These are phyloP conservation scores for Aegle marmelos DNA, from an alignment of 345 rosid genomes.

Conservation along the genomic window DNA sequence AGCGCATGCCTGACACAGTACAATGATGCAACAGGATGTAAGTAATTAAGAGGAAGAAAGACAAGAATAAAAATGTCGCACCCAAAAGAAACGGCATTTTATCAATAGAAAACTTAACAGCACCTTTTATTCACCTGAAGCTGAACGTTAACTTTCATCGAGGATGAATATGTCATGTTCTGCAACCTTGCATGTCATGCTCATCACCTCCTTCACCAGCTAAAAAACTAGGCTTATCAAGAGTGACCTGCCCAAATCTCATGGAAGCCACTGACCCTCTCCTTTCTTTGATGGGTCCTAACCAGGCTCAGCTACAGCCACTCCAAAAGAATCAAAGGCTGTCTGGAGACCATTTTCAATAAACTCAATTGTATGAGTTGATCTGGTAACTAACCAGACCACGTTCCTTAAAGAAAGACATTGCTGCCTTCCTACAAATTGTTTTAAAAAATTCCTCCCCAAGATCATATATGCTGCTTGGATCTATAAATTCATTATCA, in stretches of 20 bases:
- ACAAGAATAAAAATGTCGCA: neutral
- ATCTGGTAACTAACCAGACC: slow-evolving; percentile 86
- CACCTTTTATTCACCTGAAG: slow-evolving; percentile 53
- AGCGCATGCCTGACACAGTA: slow-evolving; percentile 51
- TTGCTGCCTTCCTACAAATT: slow-evolving; percentile 64
- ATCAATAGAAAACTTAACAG: neutral
- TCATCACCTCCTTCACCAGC: slow-evolving; percentile 33
- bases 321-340: slow-evolving; percentile 63
- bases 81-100: neutral
- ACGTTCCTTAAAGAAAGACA: slow-evolving; percentile 57
- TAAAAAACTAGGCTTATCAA: slow-evolving; percentile 58
- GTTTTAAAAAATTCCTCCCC: slow-evolving; percentile 44
- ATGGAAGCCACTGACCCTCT: slow-evolving; percentile 59
- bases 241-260: slow-evolving; percentile 56
- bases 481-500: slow-evolving; percentile 29
- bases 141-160: slow-evolving; percentile 60
- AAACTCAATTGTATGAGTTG: slow-evolving; percentile 70
- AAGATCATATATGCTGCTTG: slow-evolving; percentile 28
- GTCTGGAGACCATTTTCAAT: slow-evolving; percentile 60
- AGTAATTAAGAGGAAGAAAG: slow-evolving; percentile 2
- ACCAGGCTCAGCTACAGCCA: slow-evolving; percentile 58
- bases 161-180: slow-evolving; percentile 81
- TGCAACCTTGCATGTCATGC: slow-evolving; percentile 70
- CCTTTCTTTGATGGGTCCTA: slow-evolving; percentile 69
- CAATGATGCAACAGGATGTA: slow-evolving; percentile 9